These are phyloP conservation scores for Sarocladium strictum DNA, from an alignment of 2,329 filamentous ascomycete species.

Conservation along the genomic window DNA sequence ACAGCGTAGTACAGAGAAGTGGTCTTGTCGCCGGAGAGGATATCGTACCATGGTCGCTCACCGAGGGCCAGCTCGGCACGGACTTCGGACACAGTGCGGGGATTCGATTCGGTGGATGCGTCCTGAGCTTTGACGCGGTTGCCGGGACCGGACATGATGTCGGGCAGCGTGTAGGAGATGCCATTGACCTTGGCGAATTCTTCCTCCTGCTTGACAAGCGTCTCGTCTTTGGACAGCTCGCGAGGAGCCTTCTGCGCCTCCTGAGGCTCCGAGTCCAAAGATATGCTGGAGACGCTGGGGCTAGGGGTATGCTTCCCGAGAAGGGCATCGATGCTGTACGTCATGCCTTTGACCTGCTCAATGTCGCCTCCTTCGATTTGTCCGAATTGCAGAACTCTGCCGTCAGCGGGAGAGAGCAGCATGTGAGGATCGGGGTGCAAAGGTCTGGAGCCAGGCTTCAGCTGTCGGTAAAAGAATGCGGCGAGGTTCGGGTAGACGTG, in stretches of 20 bases:
- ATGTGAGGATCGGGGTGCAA: conserved; percentile 76
- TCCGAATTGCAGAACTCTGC: conserved; percentile 85
- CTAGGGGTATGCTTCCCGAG: conserved; percentile 62
- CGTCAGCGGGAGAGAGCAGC: conserved; percentile 83
- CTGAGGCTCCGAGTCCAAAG: conserved; percentile 16
- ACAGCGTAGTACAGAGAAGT: conserved; percentile 88
- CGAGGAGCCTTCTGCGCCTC: conserved; percentile 18
- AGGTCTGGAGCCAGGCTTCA: conserved; percentile 83
- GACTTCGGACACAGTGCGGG: conserved; percentile 76
- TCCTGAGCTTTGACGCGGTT: conserved; percentile 55
- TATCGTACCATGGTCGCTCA: conserved; percentile 63
- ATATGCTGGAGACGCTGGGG: conserved; percentile 43
- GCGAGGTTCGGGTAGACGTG: conserved; percentile 88
- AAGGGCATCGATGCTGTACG: conserved; percentile 90
- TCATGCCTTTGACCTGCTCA: conserved; percentile 98
- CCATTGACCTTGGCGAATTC: conserved; percentile 94
- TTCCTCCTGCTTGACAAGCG: conserved; percentile 72
- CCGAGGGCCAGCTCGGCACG: conserved; percentile 74
- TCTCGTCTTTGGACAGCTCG: conserved; percentile 44
- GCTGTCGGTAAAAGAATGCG: conserved; percentile 91
- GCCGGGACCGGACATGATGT: conserved; percentile 70
- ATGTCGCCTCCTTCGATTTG: conserved; percentile 90
- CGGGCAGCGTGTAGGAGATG: conserved; percentile 88
- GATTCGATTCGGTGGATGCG: conserved; percentile 59
- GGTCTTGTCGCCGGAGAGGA: conserved; percentile 54